A percentile compares a stretch with the other conserved stretches of the same genome.
Conservation (phyloP, 176 grass and related monocot genomes). For the Carex myosuroides region DNA sequence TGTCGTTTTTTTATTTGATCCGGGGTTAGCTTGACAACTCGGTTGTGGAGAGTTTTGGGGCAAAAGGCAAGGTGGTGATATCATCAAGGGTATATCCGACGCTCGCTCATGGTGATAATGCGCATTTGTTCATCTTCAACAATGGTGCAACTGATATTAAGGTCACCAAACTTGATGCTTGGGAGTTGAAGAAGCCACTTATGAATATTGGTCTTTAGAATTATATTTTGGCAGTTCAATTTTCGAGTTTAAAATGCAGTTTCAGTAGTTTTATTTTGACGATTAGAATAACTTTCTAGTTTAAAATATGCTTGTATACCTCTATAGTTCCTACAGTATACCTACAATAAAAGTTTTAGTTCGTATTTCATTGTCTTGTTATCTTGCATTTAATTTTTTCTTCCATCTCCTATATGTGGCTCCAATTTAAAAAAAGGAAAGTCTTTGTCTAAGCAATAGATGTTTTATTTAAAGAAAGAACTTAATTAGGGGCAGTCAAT, state of each 20-base stretch:
- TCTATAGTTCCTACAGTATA: neutral
- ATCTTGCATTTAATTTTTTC: neutral
- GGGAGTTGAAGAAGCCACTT: constrained; percentile 69
- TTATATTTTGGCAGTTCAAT: neutral
- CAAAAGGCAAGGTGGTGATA: constrained; percentile 53
- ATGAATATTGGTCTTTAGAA: constrained; percentile 52
- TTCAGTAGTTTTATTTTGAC: neutral
- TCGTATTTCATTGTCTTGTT: neutral
- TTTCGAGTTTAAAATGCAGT: neutral
- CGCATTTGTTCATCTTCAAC: constrained; percentile 62
- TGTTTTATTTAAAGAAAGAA: no score
- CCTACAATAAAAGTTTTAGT: neutral
- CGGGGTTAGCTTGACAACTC: constrained; percentile 54
- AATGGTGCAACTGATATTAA: constrained; percentile 44
- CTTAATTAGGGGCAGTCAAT: no score
- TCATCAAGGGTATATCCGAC: constrained; percentile 63
- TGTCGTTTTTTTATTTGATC: neutral
- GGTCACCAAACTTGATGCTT: constrained; percentile 44
- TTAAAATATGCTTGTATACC: neutral
- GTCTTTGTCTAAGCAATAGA: no score
- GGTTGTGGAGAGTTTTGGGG: constrained; percentile 79
- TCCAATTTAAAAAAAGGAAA: neutral
- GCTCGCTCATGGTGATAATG: constrained; percentile 44
- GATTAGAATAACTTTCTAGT: neutral
- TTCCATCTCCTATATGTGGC: neutral